A percentile compares a stretch with the other conserved stretches of the same genome.
These are phyloP conservation scores for Schizosaccharomyces lindneri DNA, from an alignment of 805 yeast species.

Conservation along the genomic window DNA sequence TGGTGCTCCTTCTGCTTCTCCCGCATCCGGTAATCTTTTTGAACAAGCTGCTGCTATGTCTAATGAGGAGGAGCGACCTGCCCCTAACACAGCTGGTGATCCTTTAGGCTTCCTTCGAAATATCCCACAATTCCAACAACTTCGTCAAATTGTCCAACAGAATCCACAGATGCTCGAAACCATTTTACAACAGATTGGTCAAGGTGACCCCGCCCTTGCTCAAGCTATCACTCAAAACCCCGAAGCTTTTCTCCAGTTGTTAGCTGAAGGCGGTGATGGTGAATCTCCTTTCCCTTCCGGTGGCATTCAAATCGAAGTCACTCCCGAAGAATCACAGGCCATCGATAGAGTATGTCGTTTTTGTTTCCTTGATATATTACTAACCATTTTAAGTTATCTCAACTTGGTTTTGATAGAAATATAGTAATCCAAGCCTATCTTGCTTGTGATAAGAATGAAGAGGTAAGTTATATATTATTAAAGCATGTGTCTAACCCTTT, in stretches of 20 bases:
- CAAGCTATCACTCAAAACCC: slow-evolving; percentile 33
- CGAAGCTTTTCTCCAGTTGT: slow-evolving; percentile 59
- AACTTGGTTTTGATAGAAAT: slow-evolving; percentile 73
- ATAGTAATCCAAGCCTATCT: slow-evolving; percentile 79
- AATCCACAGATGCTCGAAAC: slow-evolving; percentile 78
- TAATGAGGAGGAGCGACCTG: slow-evolving; percentile 28
- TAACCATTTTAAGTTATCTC: slow-evolving; percentile 27
- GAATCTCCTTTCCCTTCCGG: slow-evolving; percentile 16
- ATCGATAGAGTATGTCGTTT: slow-evolving; percentile 27
- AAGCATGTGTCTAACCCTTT: not conserved
- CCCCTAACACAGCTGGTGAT: slow-evolving; percentile 19
- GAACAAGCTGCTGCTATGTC: slow-evolving; percentile 16
- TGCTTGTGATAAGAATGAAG: slow-evolving; percentile 96
- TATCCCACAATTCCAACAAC: slow-evolving; percentile 22
- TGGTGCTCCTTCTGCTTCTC: slow-evolving; percentile 10
- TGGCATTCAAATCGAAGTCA: slow-evolving; percentile 27
- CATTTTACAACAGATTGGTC: slow-evolving; percentile 55
- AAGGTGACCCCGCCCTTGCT: slow-evolving; percentile 64
- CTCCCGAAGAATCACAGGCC: slow-evolving; percentile 74
- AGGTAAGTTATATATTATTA: slow-evolving; percentile 18
- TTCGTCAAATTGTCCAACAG: slow-evolving; percentile 56
- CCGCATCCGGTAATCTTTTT: slow-evolving; percentile 14
- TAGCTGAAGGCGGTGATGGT: slow-evolving; percentile 17
- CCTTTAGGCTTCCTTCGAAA: slow-evolving; percentile 21
- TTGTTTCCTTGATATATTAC: not conserved